Conservation (phyloP, 108 stramenopile genomes). For the Stephanodiscus minutulus region DNA sequence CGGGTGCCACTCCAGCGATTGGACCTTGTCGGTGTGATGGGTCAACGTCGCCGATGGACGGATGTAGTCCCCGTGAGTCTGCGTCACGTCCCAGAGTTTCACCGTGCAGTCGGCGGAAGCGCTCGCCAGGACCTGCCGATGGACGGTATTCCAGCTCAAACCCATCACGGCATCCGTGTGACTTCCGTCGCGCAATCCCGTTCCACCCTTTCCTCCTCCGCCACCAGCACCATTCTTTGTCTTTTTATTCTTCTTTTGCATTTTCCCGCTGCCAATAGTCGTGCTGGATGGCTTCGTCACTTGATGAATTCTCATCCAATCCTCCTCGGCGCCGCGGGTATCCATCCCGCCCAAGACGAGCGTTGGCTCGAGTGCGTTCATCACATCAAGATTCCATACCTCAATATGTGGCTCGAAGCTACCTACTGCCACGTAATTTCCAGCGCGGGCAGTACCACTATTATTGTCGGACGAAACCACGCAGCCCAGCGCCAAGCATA, state of each 20-base stretch:
- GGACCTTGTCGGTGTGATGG: constrained; percentile 97
- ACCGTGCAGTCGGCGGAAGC: constrained; percentile 97
- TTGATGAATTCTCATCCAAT: constrained; percentile 66
- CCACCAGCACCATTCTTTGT: constrained; percentile 17
- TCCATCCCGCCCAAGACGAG: constrained; percentile 92
- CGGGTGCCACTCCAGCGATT: constrained; percentile 93
- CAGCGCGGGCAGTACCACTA: constrained; percentile 56
- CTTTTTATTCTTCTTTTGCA: constrained; percentile 65
- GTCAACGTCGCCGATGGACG: constrained; percentile 77
- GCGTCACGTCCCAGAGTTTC: constrained; percentile 94
- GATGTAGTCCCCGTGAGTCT: constrained; percentile 52
- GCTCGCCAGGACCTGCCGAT: constrained; percentile 94
- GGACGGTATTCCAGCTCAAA: constrained; percentile 94
- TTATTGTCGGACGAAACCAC: constrained; percentile 41
- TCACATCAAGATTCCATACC: constrained; percentile 98
- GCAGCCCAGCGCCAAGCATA: constrained; percentile 87
- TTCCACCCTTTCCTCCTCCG: constrained; percentile 34
- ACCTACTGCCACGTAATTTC: constrained; percentile 95
- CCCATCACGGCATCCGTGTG: constrained; percentile 98
- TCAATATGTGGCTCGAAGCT: constrained; percentile 97
- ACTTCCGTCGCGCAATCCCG: constrained; percentile 74
- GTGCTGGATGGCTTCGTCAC: constrained; percentile 34
- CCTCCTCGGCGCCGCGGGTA: constrained; percentile 72
- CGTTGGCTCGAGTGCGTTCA: constrained; percentile 96
- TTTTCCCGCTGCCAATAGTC: constrained; percentile 6